phyloP scores from a whole-genome alignment of 331 rosid species.

The Malus hybrid region DNA sequence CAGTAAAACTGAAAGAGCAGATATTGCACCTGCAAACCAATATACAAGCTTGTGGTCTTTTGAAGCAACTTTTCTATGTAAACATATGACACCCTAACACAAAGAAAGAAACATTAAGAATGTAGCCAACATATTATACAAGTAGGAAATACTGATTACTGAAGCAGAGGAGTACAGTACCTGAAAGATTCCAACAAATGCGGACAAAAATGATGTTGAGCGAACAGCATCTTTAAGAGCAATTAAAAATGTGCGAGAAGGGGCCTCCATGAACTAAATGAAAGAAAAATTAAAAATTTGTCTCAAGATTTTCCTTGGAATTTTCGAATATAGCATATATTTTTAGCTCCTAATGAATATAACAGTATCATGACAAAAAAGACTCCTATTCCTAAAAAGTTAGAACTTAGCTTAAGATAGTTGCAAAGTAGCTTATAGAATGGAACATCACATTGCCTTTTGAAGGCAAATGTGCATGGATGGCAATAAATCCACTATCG shows the following conservation, averaged over 20 bases:
- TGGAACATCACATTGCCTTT: too few species aligned
- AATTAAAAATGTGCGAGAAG: conserved; percentile 71
- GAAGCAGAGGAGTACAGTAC: conserved; percentile 15
- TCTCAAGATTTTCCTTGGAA: too few species aligned
- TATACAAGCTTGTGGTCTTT: conserved; percentile 87
- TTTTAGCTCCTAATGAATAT: neutral
- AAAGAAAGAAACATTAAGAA: conserved; percentile 20
- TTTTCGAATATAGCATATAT: too few species aligned
- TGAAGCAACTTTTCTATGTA: conserved; percentile 72
- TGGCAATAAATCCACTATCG: too few species aligned
- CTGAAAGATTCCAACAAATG: conserved; percentile 94
- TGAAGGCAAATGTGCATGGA: too few species aligned
- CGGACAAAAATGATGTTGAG: conserved; percentile 86
- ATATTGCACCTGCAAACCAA: conserved; percentile 81
- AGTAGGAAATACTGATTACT: neutral
- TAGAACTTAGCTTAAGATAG: too few species aligned
- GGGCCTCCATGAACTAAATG: conserved; percentile 73
- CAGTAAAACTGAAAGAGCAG: conserved; percentile 81
- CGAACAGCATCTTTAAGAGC: conserved; percentile 79
- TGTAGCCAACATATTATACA: conserved; percentile 11
- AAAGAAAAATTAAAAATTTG: neutral
- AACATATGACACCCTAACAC: conserved; percentile 80
- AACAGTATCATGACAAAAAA: neutral
- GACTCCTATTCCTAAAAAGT: neutral
- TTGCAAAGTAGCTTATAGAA: too few species aligned